Evolutionary conservation across 306 rosid genomes (phyloP), one percentile per base, ranked within the genome.

Genomic region (Cucurbita argyrosperma): DNA sequence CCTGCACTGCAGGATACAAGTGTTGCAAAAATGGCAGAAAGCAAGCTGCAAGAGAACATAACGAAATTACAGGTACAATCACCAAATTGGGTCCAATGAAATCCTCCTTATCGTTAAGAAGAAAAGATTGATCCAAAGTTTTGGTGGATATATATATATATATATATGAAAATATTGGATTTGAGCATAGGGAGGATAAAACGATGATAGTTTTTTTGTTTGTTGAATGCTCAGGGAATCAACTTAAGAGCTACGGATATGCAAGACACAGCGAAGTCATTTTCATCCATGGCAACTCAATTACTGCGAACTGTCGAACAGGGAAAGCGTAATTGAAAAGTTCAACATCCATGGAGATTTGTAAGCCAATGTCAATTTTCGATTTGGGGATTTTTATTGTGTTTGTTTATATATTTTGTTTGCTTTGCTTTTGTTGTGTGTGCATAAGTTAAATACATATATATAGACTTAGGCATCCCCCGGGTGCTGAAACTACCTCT

Each of bases 201-300:
- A 30, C 35, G 35, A 30, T 30, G 3, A 3, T 30, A 42, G 8
- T 42, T 42, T 42, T 42, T 35, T 15, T 7, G 10, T n/a, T 0
- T 64, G 19, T 70, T n/a, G 50, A 68, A 68, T 84, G 74, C 23
- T 53, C 85, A 91, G 92, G 97, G 88, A 13, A 86, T 82, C 74
- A 83, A 78, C 67, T 72, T 69, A 62, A 83, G 77, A 57, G 47
- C 98, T 21, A 19, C 94, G 39, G 90, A 90, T 15, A 89, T 93
- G 89, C 89, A 90, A 82, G 91, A 88, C 79, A 82, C 81, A 39
- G 98, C 98, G 47, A 83, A 75, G 74, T 89, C 98, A 56, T 90
- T 90, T 79, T 94, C 96, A 70, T 84, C 94, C 60, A 74, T 89
- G 88, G 98, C 96, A 54, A 89, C 83, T 21, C 90, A 89, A 72